These are phyloP conservation scores for Piper longum DNA, from an alignment of 164 flowering plant species.

Conservation along the genomic window DNA sequence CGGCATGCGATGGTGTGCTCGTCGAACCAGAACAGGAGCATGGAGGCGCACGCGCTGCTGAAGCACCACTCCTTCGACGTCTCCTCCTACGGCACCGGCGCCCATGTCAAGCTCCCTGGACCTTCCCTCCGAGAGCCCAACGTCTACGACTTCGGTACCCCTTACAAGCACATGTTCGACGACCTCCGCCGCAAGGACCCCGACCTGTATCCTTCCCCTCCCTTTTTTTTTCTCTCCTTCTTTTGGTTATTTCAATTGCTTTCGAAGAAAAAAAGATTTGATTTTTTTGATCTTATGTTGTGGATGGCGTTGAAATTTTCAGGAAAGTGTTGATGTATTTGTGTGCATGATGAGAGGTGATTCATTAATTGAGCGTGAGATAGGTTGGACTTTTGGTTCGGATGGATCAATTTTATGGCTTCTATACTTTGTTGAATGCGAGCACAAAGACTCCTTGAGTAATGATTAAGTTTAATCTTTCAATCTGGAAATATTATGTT, in stretches of 20 bases:
- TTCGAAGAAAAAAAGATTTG: background rate
- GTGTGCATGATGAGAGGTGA: too few relatives aligned
- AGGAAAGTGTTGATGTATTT: too few relatives aligned
- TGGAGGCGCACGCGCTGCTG: slow-evolving; percentile 86
- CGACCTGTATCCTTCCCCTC: slow-evolving; percentile 60
- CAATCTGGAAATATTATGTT: too few relatives aligned
- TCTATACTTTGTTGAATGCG: too few relatives aligned
- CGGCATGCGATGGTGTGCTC: slow-evolving; percentile 96
- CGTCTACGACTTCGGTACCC: slow-evolving; percentile 93
- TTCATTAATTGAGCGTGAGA: too few relatives aligned
- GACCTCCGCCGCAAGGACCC: slow-evolving; percentile 89
- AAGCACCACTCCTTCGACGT: slow-evolving; percentile 79
- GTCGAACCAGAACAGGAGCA: slow-evolving; percentile 93
- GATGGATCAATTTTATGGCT: too few relatives aligned
- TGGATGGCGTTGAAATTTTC: background rate
- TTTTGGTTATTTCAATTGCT: background rate
- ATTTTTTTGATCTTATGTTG: background rate
- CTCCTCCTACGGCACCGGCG: slow-evolving; percentile 82
- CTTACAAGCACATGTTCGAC: slow-evolving; percentile 92
- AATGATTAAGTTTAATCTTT: too few relatives aligned
- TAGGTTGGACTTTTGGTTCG: too few relatives aligned
- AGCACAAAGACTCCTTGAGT: too few relatives aligned
- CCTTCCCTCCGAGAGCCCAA: slow-evolving; percentile 94
- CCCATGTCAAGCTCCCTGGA: slow-evolving; percentile 97
- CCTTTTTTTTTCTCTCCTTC: background rate